Conservation (phyloP, 1,284 basidiomycete species). For the Bjerkandera adusta region DNA sequence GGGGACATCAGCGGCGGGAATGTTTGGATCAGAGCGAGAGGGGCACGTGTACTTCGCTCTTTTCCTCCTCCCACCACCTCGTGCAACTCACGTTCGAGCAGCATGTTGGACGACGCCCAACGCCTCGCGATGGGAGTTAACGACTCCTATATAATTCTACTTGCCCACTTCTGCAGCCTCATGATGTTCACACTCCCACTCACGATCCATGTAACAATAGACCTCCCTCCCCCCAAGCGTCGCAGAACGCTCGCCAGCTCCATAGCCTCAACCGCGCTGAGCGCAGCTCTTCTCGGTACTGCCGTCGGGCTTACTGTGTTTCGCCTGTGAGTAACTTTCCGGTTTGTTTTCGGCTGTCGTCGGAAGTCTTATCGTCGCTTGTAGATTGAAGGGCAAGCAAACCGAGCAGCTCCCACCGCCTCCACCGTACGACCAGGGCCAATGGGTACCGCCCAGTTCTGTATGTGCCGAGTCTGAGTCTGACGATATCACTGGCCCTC, state of each 20-base stretch:
- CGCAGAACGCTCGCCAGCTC: constrained; percentile 72
- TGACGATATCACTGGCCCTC: constrained; percentile 16
- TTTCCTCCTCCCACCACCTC: constrained; percentile 3
- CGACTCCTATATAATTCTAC: constrained; percentile 17
- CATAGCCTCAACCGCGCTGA: constrained; percentile 75
- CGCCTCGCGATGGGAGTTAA: constrained; percentile 9
- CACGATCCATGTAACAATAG: constrained; percentile 47
- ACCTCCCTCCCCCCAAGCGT: constrained; percentile 51
- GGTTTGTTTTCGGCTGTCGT: not conserved
- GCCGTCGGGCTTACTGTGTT: constrained; percentile 82
- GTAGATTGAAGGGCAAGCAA: constrained; percentile 68
- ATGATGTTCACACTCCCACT: constrained; percentile 30
- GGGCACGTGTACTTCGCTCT: constrained; percentile 5
- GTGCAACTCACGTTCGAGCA: constrained; percentile 3
- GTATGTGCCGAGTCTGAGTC: not conserved
- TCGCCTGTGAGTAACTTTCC: constrained; percentile 57
- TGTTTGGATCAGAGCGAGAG: constrained; percentile 1
- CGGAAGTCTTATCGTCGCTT: constrained; percentile 3
- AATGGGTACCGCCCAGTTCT: constrained; percentile 43
- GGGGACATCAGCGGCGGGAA: too few relatives aligned
- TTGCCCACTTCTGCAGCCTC: constrained; percentile 14
- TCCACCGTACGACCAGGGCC: constrained; percentile 62
- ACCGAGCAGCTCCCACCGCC: constrained; percentile 48
- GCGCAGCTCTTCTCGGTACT: constrained; percentile 76
- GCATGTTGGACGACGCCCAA: constrained; percentile 1